Evolutionary conservation across 495 filamentous ascomycete species (phyloP).

Genomic region (Aspergillus nidulans): DNA sequence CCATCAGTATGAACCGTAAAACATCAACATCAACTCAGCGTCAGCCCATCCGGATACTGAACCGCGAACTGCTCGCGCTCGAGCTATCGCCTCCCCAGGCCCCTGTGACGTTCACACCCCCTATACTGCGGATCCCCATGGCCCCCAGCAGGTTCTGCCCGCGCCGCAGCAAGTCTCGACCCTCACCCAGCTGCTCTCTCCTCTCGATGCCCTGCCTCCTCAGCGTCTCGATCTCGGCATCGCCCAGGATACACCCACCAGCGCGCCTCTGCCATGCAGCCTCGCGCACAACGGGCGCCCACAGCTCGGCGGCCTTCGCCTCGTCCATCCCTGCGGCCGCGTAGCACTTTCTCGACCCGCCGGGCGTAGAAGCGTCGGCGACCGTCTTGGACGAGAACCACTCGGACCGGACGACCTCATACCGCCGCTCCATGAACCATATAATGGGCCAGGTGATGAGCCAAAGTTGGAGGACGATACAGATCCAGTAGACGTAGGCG

Average conservation of each 20-base stretch:
- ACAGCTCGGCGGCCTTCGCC: conserved; percentile 25
- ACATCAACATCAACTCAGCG: no score
- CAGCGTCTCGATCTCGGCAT: conserved; percentile 7
- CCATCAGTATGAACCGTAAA: no score
- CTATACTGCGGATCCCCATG: conserved; percentile 12
- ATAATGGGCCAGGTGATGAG: conserved; percentile 42
- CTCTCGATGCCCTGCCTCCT: neutral
- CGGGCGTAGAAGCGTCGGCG: conserved; percentile 2
- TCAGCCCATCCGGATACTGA: conserved; percentile 6
- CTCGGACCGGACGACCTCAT: conserved; percentile 29
- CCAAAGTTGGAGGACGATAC: conserved; percentile 43
- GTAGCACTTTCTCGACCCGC: conserved; percentile 16
- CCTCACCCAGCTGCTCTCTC: neutral
- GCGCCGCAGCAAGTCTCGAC: neutral
- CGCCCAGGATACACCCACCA: conserved; percentile 9
- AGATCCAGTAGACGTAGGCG: conserved; percentile 30
- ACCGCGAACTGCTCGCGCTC: conserved; percentile 1
- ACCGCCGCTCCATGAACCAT: conserved; percentile 37
- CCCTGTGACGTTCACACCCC: conserved; percentile 12
- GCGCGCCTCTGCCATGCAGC: conserved; percentile 26
- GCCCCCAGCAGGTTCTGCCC: conserved; percentile 9
- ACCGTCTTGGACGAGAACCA: conserved; percentile 30
- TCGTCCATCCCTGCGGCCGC: conserved; percentile 25
- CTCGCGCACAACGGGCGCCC: conserved; percentile 37
- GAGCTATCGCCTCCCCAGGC: conserved; percentile 8